phyloP scores from a whole-genome alignment of 192 early-diverging fungal genomes.

The Coemansia sp. region DNA sequence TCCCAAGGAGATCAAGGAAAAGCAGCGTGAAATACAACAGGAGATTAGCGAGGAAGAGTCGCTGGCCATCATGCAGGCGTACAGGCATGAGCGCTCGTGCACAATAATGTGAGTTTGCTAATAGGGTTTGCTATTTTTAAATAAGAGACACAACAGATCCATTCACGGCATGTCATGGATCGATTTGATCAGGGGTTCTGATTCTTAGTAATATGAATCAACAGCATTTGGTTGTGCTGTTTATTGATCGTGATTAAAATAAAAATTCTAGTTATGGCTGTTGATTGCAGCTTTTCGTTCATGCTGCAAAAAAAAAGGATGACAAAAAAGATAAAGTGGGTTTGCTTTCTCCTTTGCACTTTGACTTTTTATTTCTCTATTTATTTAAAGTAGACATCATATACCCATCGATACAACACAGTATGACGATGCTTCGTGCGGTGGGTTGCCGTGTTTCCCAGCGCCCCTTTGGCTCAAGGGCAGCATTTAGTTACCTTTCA shows the following conservation, averaged over 20 bases:
- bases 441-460: slow-evolving; percentile 8
- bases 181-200: too few species aligned
- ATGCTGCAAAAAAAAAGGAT: too few species aligned
- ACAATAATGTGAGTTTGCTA: slow-evolving; percentile 31
- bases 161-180: too few species aligned
- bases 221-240: too few species aligned
- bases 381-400: not conserved
- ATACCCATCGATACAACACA: not conserved
- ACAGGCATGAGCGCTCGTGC: slow-evolving; percentile 29
- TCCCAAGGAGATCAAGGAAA: slow-evolving; percentile 74
- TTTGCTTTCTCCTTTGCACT: not conserved
- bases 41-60: slow-evolving; percentile 70
- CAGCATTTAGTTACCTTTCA: not conserved
- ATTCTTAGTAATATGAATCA: too few species aligned
- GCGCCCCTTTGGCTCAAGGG: not conserved
- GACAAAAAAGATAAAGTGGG: too few species aligned
- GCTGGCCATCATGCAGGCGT: slow-evolving; percentile 55
- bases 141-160: not conserved
- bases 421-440: slow-evolving; percentile 28
- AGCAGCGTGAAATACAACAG: slow-evolving; percentile 62
- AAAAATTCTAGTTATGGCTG: too few species aligned
- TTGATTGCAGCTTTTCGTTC: too few species aligned
- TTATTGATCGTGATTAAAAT: too few species aligned
- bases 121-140: not conserved
- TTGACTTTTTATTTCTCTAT: slow-evolving; percentile 8